Percentiles rank a stretch among this genome's conserved stretches.
Evolutionary conservation across 768 basidiomycete species (phyloP).

Genomic region (Coprinellus micaceus): DNA sequence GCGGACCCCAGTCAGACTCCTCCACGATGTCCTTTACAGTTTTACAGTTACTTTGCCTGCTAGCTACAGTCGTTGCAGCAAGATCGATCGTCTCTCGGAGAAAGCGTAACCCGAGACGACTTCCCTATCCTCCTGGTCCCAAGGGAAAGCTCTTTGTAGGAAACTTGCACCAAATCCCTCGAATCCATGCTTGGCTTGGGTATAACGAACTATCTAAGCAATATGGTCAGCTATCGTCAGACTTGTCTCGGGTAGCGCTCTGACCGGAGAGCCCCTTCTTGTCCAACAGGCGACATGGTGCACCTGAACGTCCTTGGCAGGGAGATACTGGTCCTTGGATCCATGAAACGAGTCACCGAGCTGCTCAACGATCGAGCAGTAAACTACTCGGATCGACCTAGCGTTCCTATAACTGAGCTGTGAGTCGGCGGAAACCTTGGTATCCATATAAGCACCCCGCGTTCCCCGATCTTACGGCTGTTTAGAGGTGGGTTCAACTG

Average conservation of each 20-base stretch:
- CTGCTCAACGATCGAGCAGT: constrained; percentile 14
- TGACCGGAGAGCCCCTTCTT: background rate
- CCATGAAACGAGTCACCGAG: background rate
- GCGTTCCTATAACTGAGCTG: constrained; percentile 4
- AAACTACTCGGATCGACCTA: constrained; percentile 14
- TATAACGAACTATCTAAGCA: constrained; percentile 18
- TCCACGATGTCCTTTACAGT: no score
- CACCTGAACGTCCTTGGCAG: constrained; percentile 8
- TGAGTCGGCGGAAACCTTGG: no score
- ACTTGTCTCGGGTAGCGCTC: background rate
- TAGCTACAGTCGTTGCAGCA: background rate
- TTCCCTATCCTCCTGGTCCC: constrained; percentile 18
- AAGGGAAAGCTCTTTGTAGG: constrained; percentile 17
- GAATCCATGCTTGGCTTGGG: constrained; percentile 16
- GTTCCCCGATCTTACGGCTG: background rate
- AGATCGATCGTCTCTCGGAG: background rate
- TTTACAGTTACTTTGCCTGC: no score
- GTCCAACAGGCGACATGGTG: background rate
- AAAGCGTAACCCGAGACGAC: background rate
- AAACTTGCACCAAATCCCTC: constrained; percentile 14
- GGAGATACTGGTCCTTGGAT: constrained; percentile 3
- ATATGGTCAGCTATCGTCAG: constrained; percentile 18
- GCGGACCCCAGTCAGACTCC: no score
- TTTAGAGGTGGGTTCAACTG: background rate
- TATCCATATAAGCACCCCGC: no score